Evolutionary conservation across 1,284 basidiomycete species (phyloP).

Genomic region (Serendipita sp.): DNA sequence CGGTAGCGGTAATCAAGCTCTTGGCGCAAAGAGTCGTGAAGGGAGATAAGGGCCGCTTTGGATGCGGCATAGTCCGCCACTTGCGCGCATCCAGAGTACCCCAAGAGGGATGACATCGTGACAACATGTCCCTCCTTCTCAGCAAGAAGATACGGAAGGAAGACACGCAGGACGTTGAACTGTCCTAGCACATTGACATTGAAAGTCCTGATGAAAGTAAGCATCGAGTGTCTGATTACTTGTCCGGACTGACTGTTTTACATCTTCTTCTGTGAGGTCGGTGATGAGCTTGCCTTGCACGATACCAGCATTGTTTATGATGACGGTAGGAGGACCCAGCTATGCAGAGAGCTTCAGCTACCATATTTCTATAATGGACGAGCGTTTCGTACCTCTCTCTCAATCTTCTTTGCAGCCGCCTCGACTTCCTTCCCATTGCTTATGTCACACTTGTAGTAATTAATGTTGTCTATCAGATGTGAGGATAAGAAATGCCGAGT

Average conservation of each 20-base stretch:
- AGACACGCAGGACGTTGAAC: slow-evolving; percentile 83
- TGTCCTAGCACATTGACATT: slow-evolving; percentile 78
- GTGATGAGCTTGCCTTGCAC: slow-evolving; percentile 78
- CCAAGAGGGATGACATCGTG: slow-evolving; percentile 69
- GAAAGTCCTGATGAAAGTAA: slow-evolving; percentile 51
- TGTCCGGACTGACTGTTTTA: slow-evolving; percentile 50
- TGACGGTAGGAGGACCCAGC: slow-evolving; percentile 77
- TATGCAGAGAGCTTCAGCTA: slow-evolving; percentile 20
- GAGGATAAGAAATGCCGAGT: neutral
- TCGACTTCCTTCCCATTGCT: slow-evolving; percentile 73
- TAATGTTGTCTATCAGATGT: slow-evolving; percentile 48
- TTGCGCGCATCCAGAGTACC: slow-evolving; percentile 59
- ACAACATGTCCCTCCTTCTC: slow-evolving; percentile 74
- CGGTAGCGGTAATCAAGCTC: slow-evolving; percentile 70
- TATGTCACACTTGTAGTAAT: slow-evolving; percentile 81
- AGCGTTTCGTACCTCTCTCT: slow-evolving; percentile 46
- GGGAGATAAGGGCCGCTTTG: slow-evolving; percentile 64
- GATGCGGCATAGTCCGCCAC: slow-evolving; percentile 86
- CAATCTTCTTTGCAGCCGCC: slow-evolving; percentile 49
- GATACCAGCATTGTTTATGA: slow-evolving; percentile 95
- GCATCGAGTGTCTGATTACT: slow-evolving; percentile 8
- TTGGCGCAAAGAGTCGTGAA: slow-evolving; percentile 69
- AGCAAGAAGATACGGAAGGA: slow-evolving; percentile 82
- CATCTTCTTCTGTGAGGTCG: slow-evolving; percentile 62
- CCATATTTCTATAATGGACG: neutral